phyloP scores from a whole-genome alignment of 2,329 filamentous ascomycete genomes.

The Tolypocladium ovalisporum region DNA sequence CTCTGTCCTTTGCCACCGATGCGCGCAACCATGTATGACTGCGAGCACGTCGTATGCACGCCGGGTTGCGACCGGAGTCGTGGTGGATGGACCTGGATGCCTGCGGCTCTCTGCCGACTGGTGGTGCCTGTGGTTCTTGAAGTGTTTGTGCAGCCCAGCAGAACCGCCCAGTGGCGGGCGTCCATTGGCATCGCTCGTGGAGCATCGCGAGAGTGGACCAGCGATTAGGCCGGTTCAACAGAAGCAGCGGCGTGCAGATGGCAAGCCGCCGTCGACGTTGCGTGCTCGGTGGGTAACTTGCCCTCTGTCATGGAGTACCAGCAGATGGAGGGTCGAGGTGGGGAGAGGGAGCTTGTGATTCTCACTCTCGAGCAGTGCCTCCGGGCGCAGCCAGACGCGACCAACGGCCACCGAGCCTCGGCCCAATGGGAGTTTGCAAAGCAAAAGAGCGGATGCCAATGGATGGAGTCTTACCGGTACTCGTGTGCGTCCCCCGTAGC shows the following conservation, averaged over 20 bases:
- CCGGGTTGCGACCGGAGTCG: neutral
- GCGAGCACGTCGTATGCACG: neutral
- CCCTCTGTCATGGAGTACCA: neutral
- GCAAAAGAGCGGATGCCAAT: neutral
- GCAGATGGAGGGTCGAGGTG: neutral
- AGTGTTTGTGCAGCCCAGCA: neutral
- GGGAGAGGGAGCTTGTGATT: neutral
- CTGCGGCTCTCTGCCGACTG: neutral
- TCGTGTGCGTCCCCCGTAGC: neutral
- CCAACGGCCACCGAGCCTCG: neutral
- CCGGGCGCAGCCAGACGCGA: neutral
- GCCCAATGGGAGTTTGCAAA: neutral
- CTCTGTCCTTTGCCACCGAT: neutral
- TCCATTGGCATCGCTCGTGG: neutral
- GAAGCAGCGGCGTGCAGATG: neutral
- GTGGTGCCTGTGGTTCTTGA: neutral
- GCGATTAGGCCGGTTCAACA: neutral
- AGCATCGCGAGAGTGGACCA: neutral
- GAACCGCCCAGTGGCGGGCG: neutral
- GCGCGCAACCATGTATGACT: neutral
- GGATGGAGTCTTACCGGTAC: too few relatives aligned
- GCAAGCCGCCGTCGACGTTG: constrained; percentile 2
- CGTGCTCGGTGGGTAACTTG: neutral
- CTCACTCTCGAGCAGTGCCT: neutral
- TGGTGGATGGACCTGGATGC: neutral